phyloP scores from a whole-genome alignment of 1,284 basidiomycete genomes.

The Microbotryum violaceum region DNA sequence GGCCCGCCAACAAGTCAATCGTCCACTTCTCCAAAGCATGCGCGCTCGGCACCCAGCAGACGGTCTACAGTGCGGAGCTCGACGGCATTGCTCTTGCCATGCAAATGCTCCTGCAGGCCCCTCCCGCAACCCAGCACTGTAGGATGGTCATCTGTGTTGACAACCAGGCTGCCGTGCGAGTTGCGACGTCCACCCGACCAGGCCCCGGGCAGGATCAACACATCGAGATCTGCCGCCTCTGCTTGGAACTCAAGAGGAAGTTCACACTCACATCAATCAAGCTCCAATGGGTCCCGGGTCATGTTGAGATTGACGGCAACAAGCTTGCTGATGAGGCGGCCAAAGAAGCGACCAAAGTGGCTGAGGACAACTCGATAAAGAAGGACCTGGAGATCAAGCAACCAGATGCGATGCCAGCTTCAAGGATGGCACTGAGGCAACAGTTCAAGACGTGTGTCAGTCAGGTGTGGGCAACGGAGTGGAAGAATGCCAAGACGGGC shows the following conservation, averaged over 20 bases:
- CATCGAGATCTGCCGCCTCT: background rate
- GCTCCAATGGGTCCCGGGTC: slow-evolving; percentile 13
- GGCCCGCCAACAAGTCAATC: too few species aligned
- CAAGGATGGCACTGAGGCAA: too few species aligned
- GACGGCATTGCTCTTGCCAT: background rate
- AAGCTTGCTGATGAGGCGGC: slow-evolving; percentile 9
- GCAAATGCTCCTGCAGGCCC: background rate
- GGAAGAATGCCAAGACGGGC: too few species aligned
- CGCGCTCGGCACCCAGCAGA: background rate
- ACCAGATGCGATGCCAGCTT: too few species aligned
- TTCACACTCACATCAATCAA: background rate
- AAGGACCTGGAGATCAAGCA: too few species aligned
- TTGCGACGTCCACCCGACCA: background rate
- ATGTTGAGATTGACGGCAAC: slow-evolving; percentile 1
- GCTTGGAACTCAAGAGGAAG: background rate
- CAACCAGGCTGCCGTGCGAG: background rate
- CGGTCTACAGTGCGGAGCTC: slow-evolving; percentile 1
- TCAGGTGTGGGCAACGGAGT: too few species aligned
- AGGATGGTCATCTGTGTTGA: background rate
- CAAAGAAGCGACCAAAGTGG: background rate
- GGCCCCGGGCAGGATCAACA: background rate
- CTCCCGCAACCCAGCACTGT: background rate
- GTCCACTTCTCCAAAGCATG: too few species aligned
- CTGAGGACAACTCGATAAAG: background rate
- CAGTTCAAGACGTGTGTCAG: too few species aligned